Evolutionary conservation across 1,139 yeast genomes (phyloP).

Genomic region (Scheffersomyces titani): DNA sequence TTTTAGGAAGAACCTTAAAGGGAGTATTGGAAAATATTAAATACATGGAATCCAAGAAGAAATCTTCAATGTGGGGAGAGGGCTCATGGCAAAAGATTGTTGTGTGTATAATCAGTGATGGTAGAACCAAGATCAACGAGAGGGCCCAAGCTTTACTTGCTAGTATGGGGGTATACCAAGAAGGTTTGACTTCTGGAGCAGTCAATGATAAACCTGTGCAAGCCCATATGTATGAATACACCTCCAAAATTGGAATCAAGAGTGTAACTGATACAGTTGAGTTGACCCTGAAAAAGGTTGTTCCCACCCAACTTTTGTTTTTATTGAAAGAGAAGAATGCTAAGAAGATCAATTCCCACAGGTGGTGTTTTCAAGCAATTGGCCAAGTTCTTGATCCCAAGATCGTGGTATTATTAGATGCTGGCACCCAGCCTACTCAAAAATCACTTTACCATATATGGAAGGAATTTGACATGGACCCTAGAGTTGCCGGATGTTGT

Average conservation of each 20-base stretch:
- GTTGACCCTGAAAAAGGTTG: conserved; percentile 49
- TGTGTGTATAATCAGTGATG: conserved; percentile 51
- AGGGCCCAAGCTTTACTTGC: conserved; percentile 51
- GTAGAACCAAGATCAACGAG: conserved; percentile 49
- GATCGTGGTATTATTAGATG: conserved; percentile 45
- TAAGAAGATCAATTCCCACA: conserved; percentile 49
- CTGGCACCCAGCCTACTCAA: conserved; percentile 51
- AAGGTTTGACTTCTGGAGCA: conserved; percentile 48
- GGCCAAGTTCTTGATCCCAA: conserved; percentile 48
- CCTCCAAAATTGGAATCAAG: conserved; percentile 51
- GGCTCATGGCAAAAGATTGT: conserved; percentile 53
- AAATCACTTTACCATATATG: conserved; percentile 48
- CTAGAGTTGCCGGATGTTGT: conserved; percentile 52
- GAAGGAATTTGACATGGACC: conserved; percentile 50
- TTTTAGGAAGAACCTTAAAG: conserved; percentile 47
- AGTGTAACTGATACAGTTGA: conserved; percentile 49
- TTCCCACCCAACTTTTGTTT: conserved; percentile 49
- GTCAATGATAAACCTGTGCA: conserved; percentile 49
- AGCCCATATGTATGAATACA: conserved; percentile 50
- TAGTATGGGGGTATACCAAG: conserved; percentile 51
- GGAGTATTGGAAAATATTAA: conserved; percentile 52
- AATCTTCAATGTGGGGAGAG: conserved; percentile 48
- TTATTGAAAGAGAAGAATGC: conserved; percentile 51
- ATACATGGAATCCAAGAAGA: conserved; percentile 45
- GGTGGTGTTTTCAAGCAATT: conserved; percentile 56